Evolutionary conservation across 805 yeast species (phyloP), one percentile per base, ranked within the genome.

Genomic region (Sugiyamaella boreocaroliniensis): DNA sequence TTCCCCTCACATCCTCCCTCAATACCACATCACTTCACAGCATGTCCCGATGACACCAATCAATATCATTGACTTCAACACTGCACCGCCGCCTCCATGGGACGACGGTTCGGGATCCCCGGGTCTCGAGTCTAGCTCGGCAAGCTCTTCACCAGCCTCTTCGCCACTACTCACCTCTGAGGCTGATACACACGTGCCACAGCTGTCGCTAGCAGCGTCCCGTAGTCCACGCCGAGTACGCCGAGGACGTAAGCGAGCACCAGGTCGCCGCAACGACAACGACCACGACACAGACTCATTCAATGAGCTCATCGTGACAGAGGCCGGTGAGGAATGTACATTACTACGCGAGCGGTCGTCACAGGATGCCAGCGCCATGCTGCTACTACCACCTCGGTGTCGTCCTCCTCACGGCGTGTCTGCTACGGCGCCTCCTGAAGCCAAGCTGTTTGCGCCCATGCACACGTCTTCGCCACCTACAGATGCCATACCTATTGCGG

Each of bases 301-400:
- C 29, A 49, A 43, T 29, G 55, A 51, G 34, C 29, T 51, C 12
- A 43, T 40, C 4, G 40, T 53, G 2, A 50, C 29, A 18, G 40
- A 37, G 34, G 45, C 12, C 19, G 56, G 56, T 15, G 56, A 50
- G 34, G 56, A 53, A 42, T 50, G 45, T 16, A 53, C 54, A 11
- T n/a, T 50, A 4, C 49, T 50, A 12, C 43, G 41, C 34, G 41
- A 15, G 41, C 48, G 32, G 26, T n/a, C 41, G 4, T n/a, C 45
- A 8, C 18, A 19, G 14, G 45, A 22, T 14, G 22, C 29, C 16
- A 22, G 43, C 29, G 10, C 16, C 16, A 43, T 14, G 29, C 2
- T 8, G 29, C 26, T n/a, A 43, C 29, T 14, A 7, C 45, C 22
- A 16, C 26, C 14, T 43, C 29, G 45, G 45, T 26, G 16, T n/a